phyloP scores from a whole-genome alignment of 2,329 filamentous ascomycete genomes.

The Byssothecium circinans region DNA sequence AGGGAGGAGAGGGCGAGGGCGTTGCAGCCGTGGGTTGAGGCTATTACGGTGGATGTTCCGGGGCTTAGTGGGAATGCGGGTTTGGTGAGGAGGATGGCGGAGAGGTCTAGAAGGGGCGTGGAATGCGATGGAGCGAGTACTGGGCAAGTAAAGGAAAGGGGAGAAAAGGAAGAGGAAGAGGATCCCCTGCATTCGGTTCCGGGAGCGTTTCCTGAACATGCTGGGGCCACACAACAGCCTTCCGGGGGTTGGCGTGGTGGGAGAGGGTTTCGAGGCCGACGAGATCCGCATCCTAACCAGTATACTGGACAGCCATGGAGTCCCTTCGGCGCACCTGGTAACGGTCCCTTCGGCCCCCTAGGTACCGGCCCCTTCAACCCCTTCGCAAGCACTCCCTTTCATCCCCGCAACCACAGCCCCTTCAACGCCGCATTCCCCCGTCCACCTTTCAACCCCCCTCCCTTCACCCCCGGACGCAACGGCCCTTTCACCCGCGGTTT shows the following conservation, averaged over 20 bases:
- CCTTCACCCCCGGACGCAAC: conserved; percentile 12
- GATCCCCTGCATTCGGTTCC: conserved; percentile 33
- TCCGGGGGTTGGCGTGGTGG: conserved; percentile 4
- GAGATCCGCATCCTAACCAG: neutral
- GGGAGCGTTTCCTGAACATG: conserved; percentile 5
- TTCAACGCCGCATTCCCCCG: too few relatives aligned
- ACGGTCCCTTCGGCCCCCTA: conserved; percentile 6
- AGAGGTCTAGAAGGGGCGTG: conserved; percentile 3
- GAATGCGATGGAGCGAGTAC: neutral
- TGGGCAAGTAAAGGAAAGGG: neutral
- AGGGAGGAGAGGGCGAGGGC: conserved; percentile 24
- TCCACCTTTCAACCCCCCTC: too few relatives aligned
- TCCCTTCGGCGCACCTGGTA: conserved; percentile 5
- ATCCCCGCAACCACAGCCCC: too few relatives aligned
- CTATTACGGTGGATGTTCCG: conserved; percentile 26
- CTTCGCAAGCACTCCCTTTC: too few relatives aligned
- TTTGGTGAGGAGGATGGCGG: conserved; percentile 20
- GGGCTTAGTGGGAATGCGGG: conserved; percentile 16
- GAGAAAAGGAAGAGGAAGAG: conserved; percentile 14
- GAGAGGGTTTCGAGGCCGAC: neutral
- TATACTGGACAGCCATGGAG: conserved; percentile 3
- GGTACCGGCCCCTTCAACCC: conserved; percentile 12
- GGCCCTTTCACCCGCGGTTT: neutral
- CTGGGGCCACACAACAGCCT: neutral
- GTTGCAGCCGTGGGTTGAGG: conserved; percentile 35